phyloP scores from a whole-genome alignment of 176 grass and related monocot species.

The Musa acuminata region DNA sequence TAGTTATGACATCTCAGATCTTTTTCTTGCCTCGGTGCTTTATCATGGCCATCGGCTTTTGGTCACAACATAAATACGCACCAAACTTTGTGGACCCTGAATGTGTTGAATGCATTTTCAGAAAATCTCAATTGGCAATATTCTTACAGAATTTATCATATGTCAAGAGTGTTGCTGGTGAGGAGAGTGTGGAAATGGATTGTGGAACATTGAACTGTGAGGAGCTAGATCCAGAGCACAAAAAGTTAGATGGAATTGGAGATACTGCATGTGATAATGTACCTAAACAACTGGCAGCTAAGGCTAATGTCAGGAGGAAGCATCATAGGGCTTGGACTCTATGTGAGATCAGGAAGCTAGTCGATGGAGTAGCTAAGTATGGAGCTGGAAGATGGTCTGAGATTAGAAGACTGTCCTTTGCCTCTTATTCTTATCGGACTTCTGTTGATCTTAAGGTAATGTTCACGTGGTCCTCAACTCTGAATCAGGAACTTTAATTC shows the following conservation, averaged over 20 bases:
- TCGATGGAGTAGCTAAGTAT: conserved; percentile 78
- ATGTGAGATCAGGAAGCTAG: conserved; percentile 77
- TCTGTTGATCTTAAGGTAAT: conserved; percentile 96
- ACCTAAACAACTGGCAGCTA: conserved; percentile 15
- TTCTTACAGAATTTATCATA: not conserved
- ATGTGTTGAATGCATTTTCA: not conserved
- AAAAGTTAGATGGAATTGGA: conserved; percentile 20
- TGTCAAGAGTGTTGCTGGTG: conserved; percentile 29
- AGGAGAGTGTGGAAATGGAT: conserved; percentile 24
- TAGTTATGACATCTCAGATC: too few species aligned
- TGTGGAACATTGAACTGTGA: conserved; percentile 18
- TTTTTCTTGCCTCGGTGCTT: too few species aligned
- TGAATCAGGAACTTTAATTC: not conserved
- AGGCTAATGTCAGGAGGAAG: conserved; percentile 46
- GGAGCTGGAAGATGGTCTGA: conserved; percentile 97
- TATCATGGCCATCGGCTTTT: too few species aligned
- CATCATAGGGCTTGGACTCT: conserved; percentile 96
- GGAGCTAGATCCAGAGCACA: conserved; percentile 3
- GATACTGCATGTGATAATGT: conserved; percentile 18
- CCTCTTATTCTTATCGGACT: conserved; percentile 90
- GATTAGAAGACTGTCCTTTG: conserved; percentile 70
- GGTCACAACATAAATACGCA: not conserved
- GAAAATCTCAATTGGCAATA: not conserved
- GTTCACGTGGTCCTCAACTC: not conserved
- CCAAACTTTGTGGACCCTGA: too few species aligned